A percentile compares a stretch with the other conserved stretches of the same genome.
Conservation (phyloP, 257 asterid genomes). For the Apocynum venetum region DNA sequence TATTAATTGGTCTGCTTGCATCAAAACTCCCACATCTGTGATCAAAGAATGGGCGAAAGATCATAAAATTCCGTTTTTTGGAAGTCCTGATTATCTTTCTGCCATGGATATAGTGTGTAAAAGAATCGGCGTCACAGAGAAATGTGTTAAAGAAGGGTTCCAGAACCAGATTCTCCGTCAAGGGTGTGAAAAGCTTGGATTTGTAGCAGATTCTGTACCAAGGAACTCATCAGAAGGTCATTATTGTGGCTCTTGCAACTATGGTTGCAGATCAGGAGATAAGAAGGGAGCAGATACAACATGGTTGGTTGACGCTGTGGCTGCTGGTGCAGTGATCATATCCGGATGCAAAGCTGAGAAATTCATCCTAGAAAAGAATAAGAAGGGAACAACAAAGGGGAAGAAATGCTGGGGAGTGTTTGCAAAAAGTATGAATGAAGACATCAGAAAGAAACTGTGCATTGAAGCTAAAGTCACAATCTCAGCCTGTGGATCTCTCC, state of each 20-base stretch:
- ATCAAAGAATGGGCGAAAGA: conserved; percentile 57
- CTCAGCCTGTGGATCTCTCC: conserved; percentile 81
- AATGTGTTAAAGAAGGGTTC: conserved; percentile 60
- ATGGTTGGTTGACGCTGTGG: conserved; percentile 87
- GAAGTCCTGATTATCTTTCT: conserved; percentile 28
- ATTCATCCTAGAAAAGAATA: conserved; percentile 29
- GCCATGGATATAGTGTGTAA: conserved; percentile 73
- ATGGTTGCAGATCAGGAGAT: conserved; percentile 71
- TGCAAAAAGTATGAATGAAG: conserved; percentile 34
- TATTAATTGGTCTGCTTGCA: conserved; percentile 80
- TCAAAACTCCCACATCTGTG: conserved; percentile 51
- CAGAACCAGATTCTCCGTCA: conserved; percentile 60
- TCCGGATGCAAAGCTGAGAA: conserved; percentile 67
- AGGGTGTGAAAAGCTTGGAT: conserved; percentile 72
- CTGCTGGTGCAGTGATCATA: conserved; percentile 62
- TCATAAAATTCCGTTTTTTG: conserved; percentile 37
- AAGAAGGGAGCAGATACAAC: conserved; percentile 82
- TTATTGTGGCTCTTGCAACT: conserved; percentile 76
- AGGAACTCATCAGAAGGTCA: conserved; percentile 66
- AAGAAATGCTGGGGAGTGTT: conserved; percentile 62
- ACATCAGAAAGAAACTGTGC: conserved; percentile 30
- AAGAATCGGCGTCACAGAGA: conserved; percentile 61
- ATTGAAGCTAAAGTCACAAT: conserved; percentile 65
- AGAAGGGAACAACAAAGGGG: conserved; percentile 3
- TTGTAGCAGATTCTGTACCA: conserved; percentile 43